Percentiles rank a stretch among this genome's conserved stretches.
Evolutionary conservation across 345 rosid genomes (phyloP).

Genomic region (Dimocarpus longan): DNA sequence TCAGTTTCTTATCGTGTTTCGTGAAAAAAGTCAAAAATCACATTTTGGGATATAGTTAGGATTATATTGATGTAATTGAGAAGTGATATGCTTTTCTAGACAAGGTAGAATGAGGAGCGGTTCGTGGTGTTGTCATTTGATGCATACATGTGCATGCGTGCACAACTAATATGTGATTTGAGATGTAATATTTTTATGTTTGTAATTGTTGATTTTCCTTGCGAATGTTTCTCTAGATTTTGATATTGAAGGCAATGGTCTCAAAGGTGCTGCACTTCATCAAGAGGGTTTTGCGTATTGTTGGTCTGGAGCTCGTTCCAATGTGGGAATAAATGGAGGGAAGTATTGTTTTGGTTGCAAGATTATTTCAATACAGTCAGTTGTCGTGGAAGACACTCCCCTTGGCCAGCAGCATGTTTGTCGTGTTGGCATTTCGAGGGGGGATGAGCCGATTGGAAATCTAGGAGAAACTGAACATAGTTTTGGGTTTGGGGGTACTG

Average conservation of each 20-base stretch:
- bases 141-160: neutral
- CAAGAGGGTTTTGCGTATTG: conserved; percentile 43
- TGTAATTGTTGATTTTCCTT: neutral
- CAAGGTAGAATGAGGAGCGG: neutral
- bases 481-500: conserved; percentile 45
- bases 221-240: conserved; percentile 21
- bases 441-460: conserved; percentile 30
- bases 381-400: conserved; percentile 38
- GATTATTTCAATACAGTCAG: conserved; percentile 26
- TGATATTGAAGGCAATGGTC: conserved; percentile 31
- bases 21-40: neutral
- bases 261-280: conserved; percentile 33
- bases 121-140: neutral
- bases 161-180: neutral
- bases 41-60: neutral
- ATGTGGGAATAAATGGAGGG: conserved; percentile 37
- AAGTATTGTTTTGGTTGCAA: conserved; percentile 41
- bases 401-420: conserved; percentile 39
- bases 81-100: too few relatives aligned
- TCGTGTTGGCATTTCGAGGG: conserved; percentile 36
- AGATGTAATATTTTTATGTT: neutral
- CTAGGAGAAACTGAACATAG: conserved; percentile 37
- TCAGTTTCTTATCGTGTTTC: neutral
- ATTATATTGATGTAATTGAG: neutral
- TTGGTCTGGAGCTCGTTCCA: conserved; percentile 44